A percentile compares a stretch with the other conserved stretches of the same genome.
Evolutionary conservation across 108 stramenopile genomes (phyloP).

Genomic region (Cyclostephanos tholiformis): DNA sequence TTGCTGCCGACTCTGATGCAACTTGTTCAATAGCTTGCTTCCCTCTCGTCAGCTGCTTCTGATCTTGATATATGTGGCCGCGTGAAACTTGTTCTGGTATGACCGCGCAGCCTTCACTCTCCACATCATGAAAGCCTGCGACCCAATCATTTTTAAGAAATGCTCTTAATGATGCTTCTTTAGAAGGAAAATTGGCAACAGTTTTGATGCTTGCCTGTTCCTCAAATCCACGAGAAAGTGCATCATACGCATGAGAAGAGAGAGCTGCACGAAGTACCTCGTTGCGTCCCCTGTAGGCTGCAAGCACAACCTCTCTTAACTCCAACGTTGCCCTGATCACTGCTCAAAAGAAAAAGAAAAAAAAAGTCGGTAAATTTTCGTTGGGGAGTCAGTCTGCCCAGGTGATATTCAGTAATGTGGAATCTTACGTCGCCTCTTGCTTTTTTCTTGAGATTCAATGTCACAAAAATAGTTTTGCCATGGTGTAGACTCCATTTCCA

Average conservation of each 20-base stretch:
- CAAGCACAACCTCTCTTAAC: constrained; percentile 70
- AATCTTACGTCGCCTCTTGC: constrained; percentile 31
- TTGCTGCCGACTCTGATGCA: constrained; percentile 48
- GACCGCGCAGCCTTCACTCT: constrained; percentile 19
- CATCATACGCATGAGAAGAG: constrained; percentile 58
- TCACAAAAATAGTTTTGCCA: constrained; percentile 56
- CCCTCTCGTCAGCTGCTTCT: constrained; percentile 38
- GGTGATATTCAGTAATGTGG: too few relatives aligned
- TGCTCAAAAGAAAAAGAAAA: too few relatives aligned
- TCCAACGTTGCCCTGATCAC: constrained; percentile 59
- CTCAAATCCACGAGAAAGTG: constrained; percentile 58
- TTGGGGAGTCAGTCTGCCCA: too few relatives aligned
- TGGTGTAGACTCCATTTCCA: constrained; percentile 64
- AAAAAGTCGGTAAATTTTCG: too few relatives aligned
- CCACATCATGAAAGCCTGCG: constrained; percentile 57
- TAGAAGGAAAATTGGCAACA: constrained; percentile 25
- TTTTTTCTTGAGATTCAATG: constrained; percentile 58
- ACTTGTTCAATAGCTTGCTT: constrained; percentile 53
- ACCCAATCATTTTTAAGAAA: constrained; percentile 70
- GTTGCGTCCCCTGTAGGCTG: constrained; percentile 63
- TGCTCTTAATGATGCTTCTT: constrained; percentile 52
- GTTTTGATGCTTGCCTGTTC: constrained; percentile 9
- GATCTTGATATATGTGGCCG: constrained; percentile 27
- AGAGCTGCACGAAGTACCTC: constrained; percentile 60
- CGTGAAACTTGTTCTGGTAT: constrained; percentile 60